Evolutionary conservation across 371 early-diverging fungal genomes (phyloP).

Genomic region (Mycotypha africana): DNA sequence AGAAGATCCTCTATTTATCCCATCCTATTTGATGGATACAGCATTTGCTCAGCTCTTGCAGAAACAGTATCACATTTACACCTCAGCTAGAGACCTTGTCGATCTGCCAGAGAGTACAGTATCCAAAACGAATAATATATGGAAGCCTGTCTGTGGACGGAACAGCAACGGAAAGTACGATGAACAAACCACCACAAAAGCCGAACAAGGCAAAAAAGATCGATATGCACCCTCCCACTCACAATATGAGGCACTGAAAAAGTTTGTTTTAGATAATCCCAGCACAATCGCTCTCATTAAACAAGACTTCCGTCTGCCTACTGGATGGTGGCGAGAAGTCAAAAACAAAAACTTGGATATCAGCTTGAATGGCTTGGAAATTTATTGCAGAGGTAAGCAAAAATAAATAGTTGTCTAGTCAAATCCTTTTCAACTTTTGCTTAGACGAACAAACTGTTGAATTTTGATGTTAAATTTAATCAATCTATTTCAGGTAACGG

Average conservation of each 20-base stretch:
- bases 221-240: slow-evolving; percentile 1
- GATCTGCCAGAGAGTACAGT: too few relatives aligned
- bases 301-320: slow-evolving; percentile 44
- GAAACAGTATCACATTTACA: slow-evolving; percentile 14
- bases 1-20: slow-evolving; percentile 19
- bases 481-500: slow-evolving; percentile 80
- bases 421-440: too few relatives aligned
- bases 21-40: slow-evolving; percentile 24
- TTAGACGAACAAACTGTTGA: too few relatives aligned
- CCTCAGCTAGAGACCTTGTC: too few relatives aligned
- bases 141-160: too few relatives aligned
- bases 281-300: slow-evolving; percentile 10
- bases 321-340: slow-evolving; percentile 57
- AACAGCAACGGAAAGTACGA: too few relatives aligned
- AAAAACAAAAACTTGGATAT: slow-evolving; percentile 53
- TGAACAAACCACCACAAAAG: too few relatives aligned
- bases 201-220: not conserved
- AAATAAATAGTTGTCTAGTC: too few relatives aligned
- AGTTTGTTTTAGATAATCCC: not conserved
- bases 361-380: slow-evolving; percentile 42
- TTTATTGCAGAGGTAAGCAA: slow-evolving; percentile 47
- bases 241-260: slow-evolving; percentile 6
- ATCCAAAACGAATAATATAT: too few relatives aligned
- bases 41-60: slow-evolving; percentile 26
- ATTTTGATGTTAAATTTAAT: too few relatives aligned